Base-by-base conservation (phyloP, 306 rosid species). In the Dalbergia oliveri region DNA sequence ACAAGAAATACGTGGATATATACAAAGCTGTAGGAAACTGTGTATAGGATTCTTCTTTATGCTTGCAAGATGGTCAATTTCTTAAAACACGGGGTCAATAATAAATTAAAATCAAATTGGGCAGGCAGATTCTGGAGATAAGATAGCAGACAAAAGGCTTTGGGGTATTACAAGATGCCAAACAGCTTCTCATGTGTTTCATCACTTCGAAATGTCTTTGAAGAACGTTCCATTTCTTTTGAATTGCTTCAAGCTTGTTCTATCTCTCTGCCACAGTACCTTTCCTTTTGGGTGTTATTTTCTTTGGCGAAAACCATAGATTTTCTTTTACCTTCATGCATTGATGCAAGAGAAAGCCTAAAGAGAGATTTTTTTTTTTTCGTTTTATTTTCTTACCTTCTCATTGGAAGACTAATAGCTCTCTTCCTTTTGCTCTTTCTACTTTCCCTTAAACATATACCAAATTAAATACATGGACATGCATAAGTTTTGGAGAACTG, bases 291-390 rank as follows among this genome's bases (percentile, higher is more conserved):
- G 50, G 69, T 63, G 81, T 74, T 82, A 87, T 80, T 85, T 77
- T 72, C 91, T 79, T 88, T 84, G 87, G 82, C 83, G 66, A 84
- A 69, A 75, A 77, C 69, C 66, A 79, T 43, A 69, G 81, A 81
- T 78, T 84, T 86, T 82, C 89, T 82, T 65, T 44, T 11, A 1
- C 75, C 4, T 26, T 45, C 34, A 47, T 77, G 70, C 89, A 81
- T 90, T 75, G 94, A 78, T 88, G 80, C 89, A 69, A 88, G 93
- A 89, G 92, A 92, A 92, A 90, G 93, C 79, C 51, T 39, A 66
- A 79, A 84, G 77, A 16, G 50, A 2, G 50, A 0, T 3, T 6
- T 37, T 37, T 37, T 37, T 37, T 37, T 44, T 44, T 26, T 26
- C 1, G 1, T 26, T 26, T 26, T 26, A 2, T 26, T 0, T 26